Evolutionary conservation across 768 basidiomycete species (phyloP).

Genomic region (Cystobasidium ongulense): DNA sequence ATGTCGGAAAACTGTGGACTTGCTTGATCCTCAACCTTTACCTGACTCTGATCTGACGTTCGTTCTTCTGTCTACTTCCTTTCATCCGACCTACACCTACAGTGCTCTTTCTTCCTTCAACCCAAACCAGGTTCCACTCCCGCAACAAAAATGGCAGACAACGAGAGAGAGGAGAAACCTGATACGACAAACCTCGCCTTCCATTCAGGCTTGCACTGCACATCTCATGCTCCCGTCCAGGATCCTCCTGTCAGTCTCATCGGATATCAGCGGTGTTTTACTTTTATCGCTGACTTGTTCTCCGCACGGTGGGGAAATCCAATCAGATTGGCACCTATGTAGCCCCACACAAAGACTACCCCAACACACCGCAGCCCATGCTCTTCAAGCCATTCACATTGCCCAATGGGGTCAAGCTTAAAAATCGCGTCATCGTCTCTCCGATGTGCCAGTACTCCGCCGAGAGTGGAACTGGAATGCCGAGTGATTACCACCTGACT

Average conservation of each 20-base stretch:
- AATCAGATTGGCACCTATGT: conserved; percentile 20
- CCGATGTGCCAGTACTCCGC: conserved; percentile 31
- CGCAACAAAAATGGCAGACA: conserved; percentile 17
- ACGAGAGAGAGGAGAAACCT: conserved; percentile 17
- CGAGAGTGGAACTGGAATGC: conserved; percentile 38
- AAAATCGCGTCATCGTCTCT: conserved; percentile 27
- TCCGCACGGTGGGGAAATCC: too few relatives aligned
- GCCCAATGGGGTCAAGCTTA: conserved; percentile 9
- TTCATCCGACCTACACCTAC: too few relatives aligned
- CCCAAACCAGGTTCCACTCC: too few relatives aligned
- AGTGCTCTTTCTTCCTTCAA: too few relatives aligned
- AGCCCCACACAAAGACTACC: conserved; percentile 3
- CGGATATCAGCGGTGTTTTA: too few relatives aligned
- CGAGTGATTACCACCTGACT: conserved; percentile 75
- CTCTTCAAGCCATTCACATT: conserved; percentile 24
- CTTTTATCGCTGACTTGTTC: too few relatives aligned
- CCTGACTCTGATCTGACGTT: too few relatives aligned
- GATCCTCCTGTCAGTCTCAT: not conserved
- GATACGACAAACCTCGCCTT: not conserved
- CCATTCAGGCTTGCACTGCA: not conserved
- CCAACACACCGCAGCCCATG: conserved; percentile 17
- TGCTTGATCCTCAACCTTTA: too few relatives aligned
- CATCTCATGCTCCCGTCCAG: not conserved
- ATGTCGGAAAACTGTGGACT: too few relatives aligned
- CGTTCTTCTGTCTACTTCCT: too few relatives aligned